Conservation (phyloP, 345 rosid genomes). For the Hirschfeldia incana region DNA sequence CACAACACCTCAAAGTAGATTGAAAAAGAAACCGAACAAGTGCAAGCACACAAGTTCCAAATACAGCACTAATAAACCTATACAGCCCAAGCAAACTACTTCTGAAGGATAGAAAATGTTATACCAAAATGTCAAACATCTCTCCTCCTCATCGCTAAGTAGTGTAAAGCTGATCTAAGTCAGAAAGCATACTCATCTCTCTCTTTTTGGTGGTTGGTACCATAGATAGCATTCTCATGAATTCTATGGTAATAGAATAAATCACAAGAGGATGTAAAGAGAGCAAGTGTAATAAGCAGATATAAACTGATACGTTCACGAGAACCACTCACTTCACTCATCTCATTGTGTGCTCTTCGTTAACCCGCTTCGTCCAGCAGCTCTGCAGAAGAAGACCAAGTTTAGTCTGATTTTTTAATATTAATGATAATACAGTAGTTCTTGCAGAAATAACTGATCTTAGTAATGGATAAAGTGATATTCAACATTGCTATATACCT, state of each 20-base stretch:
- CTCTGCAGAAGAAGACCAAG: constrained; percentile 16
- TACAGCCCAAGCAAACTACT: constrained; percentile 35
- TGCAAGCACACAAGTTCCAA: constrained; percentile 18
- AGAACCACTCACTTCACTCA: constrained; percentile 14
- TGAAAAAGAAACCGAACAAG: constrained; percentile 7
- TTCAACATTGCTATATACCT: constrained; percentile 49
- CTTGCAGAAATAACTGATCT: background rate
- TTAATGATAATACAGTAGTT: background rate
- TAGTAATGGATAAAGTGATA: background rate
- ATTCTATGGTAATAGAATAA: constrained; percentile 21
- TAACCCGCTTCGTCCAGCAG: constrained; percentile 60
- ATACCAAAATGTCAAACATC: constrained; percentile 35
- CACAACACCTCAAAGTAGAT: constrained; percentile 26
- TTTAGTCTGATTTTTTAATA: background rate
- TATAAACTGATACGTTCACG: constrained; percentile 6
- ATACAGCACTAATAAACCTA: constrained; percentile 24
- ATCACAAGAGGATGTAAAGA: constrained; percentile 31
- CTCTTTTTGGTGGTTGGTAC: background rate
- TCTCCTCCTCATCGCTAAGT: constrained; percentile 27
- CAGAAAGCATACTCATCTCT: constrained; percentile 35
- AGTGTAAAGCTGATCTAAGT: constrained; percentile 36
- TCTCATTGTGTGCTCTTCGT: constrained; percentile 66
- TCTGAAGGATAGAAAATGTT: constrained; percentile 27
- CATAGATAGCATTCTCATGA: constrained; percentile 14
- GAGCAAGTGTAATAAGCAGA: constrained; percentile 25